Evolutionary conservation across 495 filamentous ascomycete species (phyloP).

Genomic region (Penicillium pulvis): DNA sequence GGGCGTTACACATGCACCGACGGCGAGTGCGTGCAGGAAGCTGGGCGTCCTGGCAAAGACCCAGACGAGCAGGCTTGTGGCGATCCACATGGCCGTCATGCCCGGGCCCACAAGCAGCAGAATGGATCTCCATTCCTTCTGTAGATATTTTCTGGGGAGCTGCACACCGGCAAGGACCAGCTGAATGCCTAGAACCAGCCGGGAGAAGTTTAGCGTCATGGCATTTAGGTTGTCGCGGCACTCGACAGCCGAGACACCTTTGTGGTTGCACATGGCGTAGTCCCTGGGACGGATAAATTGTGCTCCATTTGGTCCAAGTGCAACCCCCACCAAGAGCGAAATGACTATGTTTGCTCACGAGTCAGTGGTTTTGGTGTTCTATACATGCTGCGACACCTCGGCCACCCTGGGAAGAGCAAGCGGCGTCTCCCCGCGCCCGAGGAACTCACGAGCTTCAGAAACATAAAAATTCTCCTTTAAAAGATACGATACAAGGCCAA

Average conservation of each 20-base stretch:
- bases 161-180: constrained; percentile 88
- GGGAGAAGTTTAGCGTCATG: constrained; percentile 80
- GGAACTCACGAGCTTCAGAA: constrained; percentile 72
- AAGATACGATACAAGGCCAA: constrained; percentile 85
- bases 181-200: constrained; percentile 89
- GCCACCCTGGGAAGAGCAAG: neutral
- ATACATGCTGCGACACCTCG: too few relatives aligned
- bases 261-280: constrained; percentile 60
- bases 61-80: constrained; percentile 76
- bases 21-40: constrained; percentile 75
- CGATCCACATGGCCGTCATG: constrained; percentile 87
- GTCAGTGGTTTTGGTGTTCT: too few relatives aligned
- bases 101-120: constrained; percentile 77
- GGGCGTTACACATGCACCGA: constrained; percentile 85
- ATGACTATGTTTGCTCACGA: constrained; percentile 58
- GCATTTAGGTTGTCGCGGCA: constrained; percentile 58
- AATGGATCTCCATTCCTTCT: constrained; percentile 78
- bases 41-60: constrained; percentile 70
- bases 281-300: constrained; percentile 76
- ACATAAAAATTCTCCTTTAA: constrained; percentile 90
- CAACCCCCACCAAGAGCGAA: constrained; percentile 74
- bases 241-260: too few relatives aligned
- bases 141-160: constrained; percentile 80
- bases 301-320: constrained; percentile 74
- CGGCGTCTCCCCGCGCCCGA: constrained; percentile 6